phyloP scores from a whole-genome alignment of 2,329 filamentous ascomycete genomes.

The Neonectria neomacrospora region DNA sequence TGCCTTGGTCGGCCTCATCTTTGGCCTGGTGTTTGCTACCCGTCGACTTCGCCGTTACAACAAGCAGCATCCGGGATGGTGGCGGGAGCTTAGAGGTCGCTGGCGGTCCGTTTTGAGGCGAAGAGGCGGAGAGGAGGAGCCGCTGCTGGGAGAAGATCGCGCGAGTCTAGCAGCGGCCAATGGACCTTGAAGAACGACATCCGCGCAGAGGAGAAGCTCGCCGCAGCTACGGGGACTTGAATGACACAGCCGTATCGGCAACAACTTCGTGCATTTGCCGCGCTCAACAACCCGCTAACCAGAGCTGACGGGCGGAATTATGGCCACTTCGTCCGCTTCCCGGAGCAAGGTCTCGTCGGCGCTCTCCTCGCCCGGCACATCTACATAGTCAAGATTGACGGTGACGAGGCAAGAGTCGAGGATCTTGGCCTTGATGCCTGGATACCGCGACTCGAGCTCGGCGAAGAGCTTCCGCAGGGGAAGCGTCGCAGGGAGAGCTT shows the following conservation, averaged over 20 bases:
- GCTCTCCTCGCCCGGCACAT: conserved; percentile 64
- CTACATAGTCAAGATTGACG: conserved; percentile 84
- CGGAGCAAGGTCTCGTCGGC: conserved; percentile 64
- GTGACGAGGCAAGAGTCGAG: conserved; percentile 80
- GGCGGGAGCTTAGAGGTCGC: conserved; percentile 22
- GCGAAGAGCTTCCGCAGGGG: conserved; percentile 70
- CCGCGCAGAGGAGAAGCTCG: background rate
- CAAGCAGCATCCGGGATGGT: conserved; percentile 37
- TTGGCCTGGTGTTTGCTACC: conserved; percentile 36
- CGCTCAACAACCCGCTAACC: conserved; percentile 61
- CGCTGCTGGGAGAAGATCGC: conserved; percentile 41
- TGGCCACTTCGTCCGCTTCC: conserved; percentile 84
- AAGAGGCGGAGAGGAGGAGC: conserved; percentile 46
- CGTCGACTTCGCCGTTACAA: conserved; percentile 38
- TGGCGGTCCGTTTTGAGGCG: conserved; percentile 28
- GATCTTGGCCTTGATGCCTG: conserved; percentile 75
- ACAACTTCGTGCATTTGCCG: conserved; percentile 26
- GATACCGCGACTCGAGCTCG: conserved; percentile 75
- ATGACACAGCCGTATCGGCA: conserved; percentile 2
- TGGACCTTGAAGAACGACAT: conserved; percentile 15
- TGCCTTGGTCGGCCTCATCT: conserved; percentile 39
- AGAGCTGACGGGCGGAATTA: conserved; percentile 89
- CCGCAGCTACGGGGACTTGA: conserved; percentile 25
- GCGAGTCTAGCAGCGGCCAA: conserved; percentile 6
- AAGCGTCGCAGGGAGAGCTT: conserved; percentile 74